Evolutionary conservation across 129 eudicot genomes (phyloP).

Genomic region (Centaurea solstitialis): DNA sequence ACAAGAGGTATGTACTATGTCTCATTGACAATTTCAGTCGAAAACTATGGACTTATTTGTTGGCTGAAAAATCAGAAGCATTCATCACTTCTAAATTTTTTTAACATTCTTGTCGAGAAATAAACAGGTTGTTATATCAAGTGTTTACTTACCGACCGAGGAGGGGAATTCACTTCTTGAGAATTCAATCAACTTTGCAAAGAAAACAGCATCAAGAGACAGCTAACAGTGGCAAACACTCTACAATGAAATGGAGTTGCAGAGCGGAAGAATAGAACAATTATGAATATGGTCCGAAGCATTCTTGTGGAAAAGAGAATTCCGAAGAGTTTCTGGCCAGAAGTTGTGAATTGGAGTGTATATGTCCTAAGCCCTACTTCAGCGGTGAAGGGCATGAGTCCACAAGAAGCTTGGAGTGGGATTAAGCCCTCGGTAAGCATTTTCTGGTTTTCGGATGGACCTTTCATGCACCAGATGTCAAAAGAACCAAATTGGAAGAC

Average conservation of each 20-base stretch:
- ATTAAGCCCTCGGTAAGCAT: no score
- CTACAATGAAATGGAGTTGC: background rate
- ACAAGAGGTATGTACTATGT: background rate
- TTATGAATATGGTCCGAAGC: background rate
- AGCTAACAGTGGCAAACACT: background rate
- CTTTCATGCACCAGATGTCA: no score
- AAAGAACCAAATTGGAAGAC: no score
- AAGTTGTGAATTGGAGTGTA: no score
- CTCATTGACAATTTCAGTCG: slow-evolving; percentile 2
- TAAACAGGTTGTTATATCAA: background rate
- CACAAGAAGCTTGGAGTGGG: no score
- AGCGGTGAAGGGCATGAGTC: no score
- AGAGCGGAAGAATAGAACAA: background rate
- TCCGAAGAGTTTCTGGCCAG: no score
- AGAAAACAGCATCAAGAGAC: background rate
- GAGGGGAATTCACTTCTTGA: background rate
- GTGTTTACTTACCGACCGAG: background rate
- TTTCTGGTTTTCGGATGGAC: no score
- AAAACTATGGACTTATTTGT: background rate
- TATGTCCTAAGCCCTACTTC: no score
- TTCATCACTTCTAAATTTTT: background rate
- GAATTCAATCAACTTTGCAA: background rate
- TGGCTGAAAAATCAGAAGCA: background rate
- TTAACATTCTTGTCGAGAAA: background rate
- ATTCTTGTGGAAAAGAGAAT: no score